phyloP scores from a whole-genome alignment of 106 monocot genomes.

The Platanthera guangdongensis region DNA sequence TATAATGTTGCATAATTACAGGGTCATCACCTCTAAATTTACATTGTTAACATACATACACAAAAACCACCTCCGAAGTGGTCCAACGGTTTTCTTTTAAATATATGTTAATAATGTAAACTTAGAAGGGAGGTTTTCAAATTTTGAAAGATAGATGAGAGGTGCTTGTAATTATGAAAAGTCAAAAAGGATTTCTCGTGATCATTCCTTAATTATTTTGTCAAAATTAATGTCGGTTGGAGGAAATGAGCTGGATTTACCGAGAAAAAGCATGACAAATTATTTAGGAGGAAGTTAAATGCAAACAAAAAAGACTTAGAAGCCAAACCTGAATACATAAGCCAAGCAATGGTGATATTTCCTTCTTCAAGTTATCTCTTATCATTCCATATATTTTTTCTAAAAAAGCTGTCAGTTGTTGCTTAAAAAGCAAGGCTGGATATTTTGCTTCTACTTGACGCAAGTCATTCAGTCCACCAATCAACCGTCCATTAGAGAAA shows the following conservation, averaged over 20 bases:
- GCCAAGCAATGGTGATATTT: conserved; percentile 75
- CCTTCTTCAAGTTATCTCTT: conserved; percentile 84
- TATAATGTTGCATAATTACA: too few species aligned
- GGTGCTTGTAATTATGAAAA: too few species aligned
- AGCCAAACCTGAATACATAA: conserved; percentile 69
- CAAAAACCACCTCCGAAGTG: too few species aligned
- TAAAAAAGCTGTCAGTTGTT: conserved; percentile 70
- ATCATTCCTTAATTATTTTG: too few species aligned
- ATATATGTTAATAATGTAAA: too few species aligned
- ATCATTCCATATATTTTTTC: conserved; percentile 89
- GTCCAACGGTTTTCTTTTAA: too few species aligned
- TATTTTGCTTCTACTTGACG: conserved; percentile 85
- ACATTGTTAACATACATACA: too few species aligned
- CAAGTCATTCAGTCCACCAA: conserved; percentile 39
- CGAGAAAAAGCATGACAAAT: background rate
- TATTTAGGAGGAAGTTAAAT: background rate
- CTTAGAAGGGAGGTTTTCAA: too few species aligned
- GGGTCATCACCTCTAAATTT: too few species aligned
- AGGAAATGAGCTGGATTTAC: conserved; percentile 1
- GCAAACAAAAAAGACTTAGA: background rate
- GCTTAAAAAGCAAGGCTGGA: conserved; percentile 80
- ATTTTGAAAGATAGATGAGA: too few species aligned
- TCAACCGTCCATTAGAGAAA: conserved; percentile 45
- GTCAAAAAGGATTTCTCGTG: too few species aligned
- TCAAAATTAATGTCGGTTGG: background rate